Base-by-base conservation (phyloP, 2,329 filamentous ascomycete genomes). In the Xylaria sp. region DNA sequence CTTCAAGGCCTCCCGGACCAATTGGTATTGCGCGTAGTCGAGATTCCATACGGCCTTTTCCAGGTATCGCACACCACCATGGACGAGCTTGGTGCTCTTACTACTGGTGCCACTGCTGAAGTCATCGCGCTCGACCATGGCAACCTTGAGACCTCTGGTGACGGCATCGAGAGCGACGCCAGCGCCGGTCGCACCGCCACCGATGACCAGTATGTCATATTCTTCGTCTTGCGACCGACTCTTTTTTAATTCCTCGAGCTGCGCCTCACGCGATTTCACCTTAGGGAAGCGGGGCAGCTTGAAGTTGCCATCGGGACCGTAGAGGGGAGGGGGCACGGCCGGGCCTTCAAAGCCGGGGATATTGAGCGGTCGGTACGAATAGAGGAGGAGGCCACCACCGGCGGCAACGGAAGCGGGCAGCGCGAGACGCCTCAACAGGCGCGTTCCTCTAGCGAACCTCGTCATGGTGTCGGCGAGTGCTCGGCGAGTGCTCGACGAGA, bases 81-180 rank as follows among this genome's bases (percentile, higher is more conserved):
- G 90, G n/a, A 93, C 90, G 66, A 93, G 83, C 80, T 93, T 93
- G 62, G 91, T 93, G 77, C 89, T 91, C 82, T 92, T 93, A 76
- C 88, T 90, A 78, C 90, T 92, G 13, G 91, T 93, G 48, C 91
- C 91, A 72, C 88, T 89, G 74, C 87, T 89, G 78, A 93, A 93
- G 78, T 93, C 91, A 76, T 93, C 91, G 61, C 90, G 83, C 78
- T 93, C 91, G 18, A 93, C 86, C 50, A 92, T 79, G 48, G 90
- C 91, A 60, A 93, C 91, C 78, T 89, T 91, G 72, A 93, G 81
- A 15, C 91, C 91, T 78, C 91, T 83, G 4, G 90, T 91, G 10
- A 86, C 90, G 56, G 91, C 91, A 82, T 93, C 91, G 32, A 93
- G 83, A 25, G 90, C 91, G 71, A 93, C 89, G 65, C 91, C 91